Evolutionary conservation across 2,329 filamentous ascomycete species (phyloP).

Genomic region (Aspergillus sclerotialis): DNA sequence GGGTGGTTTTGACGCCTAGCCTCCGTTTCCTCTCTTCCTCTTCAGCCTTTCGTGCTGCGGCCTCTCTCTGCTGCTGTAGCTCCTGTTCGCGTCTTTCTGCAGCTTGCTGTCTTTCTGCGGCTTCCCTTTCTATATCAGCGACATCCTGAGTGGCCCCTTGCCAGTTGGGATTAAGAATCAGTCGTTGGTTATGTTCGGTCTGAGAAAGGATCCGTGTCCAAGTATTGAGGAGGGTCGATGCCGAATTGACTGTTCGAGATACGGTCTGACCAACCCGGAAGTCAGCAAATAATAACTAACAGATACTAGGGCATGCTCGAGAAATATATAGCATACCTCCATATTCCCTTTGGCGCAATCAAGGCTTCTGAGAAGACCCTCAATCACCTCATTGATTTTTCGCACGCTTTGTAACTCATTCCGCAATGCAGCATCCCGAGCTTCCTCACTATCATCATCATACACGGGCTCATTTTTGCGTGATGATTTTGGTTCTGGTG

Average conservation of each 20-base stretch:
- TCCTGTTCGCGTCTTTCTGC: slow-evolving; percentile 70
- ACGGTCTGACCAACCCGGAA: slow-evolving; percentile 59
- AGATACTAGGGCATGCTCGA: too few relatives aligned
- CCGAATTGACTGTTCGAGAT: slow-evolving; percentile 74
- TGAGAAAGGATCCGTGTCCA: slow-evolving; percentile 96
- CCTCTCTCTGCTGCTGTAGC: slow-evolving; percentile 70
- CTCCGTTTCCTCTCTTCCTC: slow-evolving; percentile 39
- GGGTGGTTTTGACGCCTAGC: slow-evolving; percentile 24
- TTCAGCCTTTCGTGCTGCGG: slow-evolving; percentile 50
- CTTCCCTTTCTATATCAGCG: slow-evolving; percentile 77
- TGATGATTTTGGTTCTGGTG: slow-evolving; percentile 25
- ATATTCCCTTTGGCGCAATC: slow-evolving; percentile 44
- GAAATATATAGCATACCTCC: slow-evolving; percentile 30
- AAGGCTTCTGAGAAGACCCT: slow-evolving; percentile 45
- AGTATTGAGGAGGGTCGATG: slow-evolving; percentile 82
- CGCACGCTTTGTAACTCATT: slow-evolving; percentile 76
- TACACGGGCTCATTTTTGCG: slow-evolving; percentile 49
- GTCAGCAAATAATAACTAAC: neutral
- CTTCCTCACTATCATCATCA: slow-evolving; percentile 58
- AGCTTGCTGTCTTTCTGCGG: slow-evolving; percentile 63
- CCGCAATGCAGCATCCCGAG: slow-evolving; percentile 65
- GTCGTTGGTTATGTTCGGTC: slow-evolving; percentile 91
- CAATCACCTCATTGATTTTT: slow-evolving; percentile 81
- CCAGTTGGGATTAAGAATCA: slow-evolving; percentile 84
- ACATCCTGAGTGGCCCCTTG: slow-evolving; percentile 82